Conservation (phyloP, 805 yeast species). For the Ogataea ganodermae region DNA sequence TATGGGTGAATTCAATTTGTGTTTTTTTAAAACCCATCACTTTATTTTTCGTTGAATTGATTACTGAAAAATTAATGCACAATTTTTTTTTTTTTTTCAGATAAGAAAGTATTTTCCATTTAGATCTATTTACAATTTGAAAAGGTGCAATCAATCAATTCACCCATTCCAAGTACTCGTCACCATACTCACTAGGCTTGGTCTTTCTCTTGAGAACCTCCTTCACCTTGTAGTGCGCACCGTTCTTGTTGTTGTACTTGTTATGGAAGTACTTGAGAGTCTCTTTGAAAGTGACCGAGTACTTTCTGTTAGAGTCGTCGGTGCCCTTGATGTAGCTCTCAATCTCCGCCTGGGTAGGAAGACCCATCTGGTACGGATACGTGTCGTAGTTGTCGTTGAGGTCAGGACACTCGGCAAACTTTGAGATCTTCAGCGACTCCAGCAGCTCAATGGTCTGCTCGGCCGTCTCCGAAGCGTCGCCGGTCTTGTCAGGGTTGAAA, state of each 20-base stretch:
- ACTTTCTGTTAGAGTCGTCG: slow-evolving; percentile 63
- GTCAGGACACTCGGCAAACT: slow-evolving; percentile 36
- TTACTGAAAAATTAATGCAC: too few species aligned
- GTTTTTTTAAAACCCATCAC: background rate
- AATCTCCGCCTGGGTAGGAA: slow-evolving; percentile 73
- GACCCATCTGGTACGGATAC: slow-evolving; percentile 68
- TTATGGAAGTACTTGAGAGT: slow-evolving; percentile 62
- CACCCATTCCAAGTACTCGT: slow-evolving; percentile 50
- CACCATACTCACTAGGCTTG: slow-evolving; percentile 42
- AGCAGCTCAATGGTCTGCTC: slow-evolving; percentile 28
- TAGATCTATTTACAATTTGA: too few species aligned
- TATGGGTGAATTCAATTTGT: too few species aligned
- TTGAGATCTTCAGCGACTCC: slow-evolving; percentile 40
- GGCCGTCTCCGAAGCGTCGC: slow-evolving; percentile 9
- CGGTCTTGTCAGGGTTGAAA: slow-evolving; percentile 27
- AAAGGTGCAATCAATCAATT: too few species aligned
- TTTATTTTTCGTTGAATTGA: too few species aligned
- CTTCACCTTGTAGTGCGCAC: slow-evolving; percentile 61
- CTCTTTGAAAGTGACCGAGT: slow-evolving; percentile 68
- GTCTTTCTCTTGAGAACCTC: slow-evolving; percentile 62
- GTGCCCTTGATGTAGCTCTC: slow-evolving; percentile 67
- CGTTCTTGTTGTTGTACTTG: slow-evolving; percentile 54
- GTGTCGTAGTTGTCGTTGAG: slow-evolving; percentile 40
- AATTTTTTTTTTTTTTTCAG: too few species aligned
- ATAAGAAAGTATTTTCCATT: too few species aligned